Percentiles rank a stretch among this genome's conserved stretches.
These are phyloP conservation scores for Grosmannia clavigera DNA, from an alignment of 2,329 filamentous ascomycete genomes.

Conservation along the genomic window DNA sequence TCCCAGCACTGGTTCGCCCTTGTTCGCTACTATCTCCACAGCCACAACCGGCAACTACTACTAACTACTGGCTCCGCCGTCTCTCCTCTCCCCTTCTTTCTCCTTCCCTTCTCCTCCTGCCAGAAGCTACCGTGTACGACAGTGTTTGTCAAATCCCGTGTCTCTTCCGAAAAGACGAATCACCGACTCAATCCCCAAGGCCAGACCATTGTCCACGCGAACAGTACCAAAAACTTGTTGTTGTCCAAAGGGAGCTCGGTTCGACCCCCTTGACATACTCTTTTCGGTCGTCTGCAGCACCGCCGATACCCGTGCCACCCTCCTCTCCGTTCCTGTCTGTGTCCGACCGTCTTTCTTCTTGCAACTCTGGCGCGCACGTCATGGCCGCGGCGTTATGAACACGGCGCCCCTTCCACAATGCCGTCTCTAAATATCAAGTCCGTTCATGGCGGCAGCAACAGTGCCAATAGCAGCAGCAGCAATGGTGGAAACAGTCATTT, in stretches of 20 bases:
- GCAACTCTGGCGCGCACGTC: constrained; percentile 11
- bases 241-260: not conserved
- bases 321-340: not conserved
- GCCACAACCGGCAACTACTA: not conserved
- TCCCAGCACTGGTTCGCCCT: not conserved
- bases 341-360: not conserved
- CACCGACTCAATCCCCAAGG: too few relatives aligned
- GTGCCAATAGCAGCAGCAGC: constrained; percentile 30
- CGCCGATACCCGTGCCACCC: not conserved
- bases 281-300: not conserved
- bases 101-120: not conserved
- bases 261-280: not conserved
- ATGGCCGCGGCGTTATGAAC: constrained; percentile 15
- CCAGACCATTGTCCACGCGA: too few relatives aligned
- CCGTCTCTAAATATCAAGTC: constrained; percentile 33
- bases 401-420: constrained; percentile 12
- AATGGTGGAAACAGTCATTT: constrained; percentile 46
- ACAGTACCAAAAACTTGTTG: not conserved
- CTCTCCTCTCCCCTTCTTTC: not conserved
- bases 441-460: constrained; percentile 27
- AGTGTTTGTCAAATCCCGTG: not conserved
- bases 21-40: not conserved
- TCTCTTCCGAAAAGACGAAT: not conserved
- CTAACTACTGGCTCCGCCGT: not conserved
- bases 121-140: not conserved